Evolutionary conservation across 148 eudicot genomes (phyloP).

Genomic region (Chenopodium suecicum): DNA sequence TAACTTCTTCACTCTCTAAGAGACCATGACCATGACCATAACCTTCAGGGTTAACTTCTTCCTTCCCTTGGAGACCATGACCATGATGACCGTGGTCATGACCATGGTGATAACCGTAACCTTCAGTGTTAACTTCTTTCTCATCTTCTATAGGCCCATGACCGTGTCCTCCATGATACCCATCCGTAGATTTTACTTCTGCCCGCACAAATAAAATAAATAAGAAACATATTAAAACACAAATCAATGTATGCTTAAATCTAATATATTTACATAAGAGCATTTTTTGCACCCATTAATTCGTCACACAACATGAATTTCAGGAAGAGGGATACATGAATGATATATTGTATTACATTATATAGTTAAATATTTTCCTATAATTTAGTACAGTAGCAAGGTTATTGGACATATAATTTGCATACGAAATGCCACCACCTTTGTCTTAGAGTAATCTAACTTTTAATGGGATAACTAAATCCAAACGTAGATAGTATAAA

Average conservation of each 20-base stretch:
- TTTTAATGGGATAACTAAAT: no score
- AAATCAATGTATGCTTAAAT: neutral
- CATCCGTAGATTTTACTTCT: neutral
- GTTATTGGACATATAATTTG: no score
- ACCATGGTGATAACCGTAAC: neutral
- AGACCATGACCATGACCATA: neutral
- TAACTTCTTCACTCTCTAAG: neutral
- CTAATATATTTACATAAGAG: no score
- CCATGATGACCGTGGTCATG: neutral
- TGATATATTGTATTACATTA: no score
- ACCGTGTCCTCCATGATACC: neutral
- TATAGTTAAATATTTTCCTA: no score
- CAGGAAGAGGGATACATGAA: neutral
- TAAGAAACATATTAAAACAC: no score
- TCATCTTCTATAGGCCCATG: neutral
- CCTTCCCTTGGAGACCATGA: neutral
- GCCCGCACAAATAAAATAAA: neutral
- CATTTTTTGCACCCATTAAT: neutral
- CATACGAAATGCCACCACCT: no score
- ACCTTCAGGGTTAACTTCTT: neutral
- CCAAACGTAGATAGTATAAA: no score
- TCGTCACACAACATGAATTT: neutral
- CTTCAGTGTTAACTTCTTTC: neutral
- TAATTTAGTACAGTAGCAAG: no score
- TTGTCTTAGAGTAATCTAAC: no score